Conservation (phyloP, 2,329 filamentous ascomycete species). For the Hypoxylon sp. region DNA sequence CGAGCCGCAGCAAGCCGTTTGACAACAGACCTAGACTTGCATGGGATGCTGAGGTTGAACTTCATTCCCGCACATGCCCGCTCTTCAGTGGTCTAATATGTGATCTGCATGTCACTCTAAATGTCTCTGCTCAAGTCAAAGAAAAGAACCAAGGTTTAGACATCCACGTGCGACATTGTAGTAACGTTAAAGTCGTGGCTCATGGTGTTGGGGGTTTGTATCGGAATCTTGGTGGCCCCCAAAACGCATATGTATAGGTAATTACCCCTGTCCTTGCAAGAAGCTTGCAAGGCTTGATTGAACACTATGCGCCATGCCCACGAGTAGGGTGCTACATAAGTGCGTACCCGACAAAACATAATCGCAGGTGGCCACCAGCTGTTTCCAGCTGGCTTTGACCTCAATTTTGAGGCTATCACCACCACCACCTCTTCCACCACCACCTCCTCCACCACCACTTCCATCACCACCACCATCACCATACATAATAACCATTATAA, state of each 20-base stretch:
- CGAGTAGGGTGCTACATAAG: too few relatives aligned
- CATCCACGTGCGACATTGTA: neutral
- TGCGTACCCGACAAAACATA: too few relatives aligned
- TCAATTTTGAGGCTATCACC: too few relatives aligned
- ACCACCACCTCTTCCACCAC: too few relatives aligned
- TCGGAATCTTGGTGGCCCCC: neutral
- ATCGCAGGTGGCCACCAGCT: too few relatives aligned
- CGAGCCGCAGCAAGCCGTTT: conserved; percentile 37
- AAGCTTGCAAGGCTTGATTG: conserved; percentile 2
- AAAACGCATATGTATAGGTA: neutral
- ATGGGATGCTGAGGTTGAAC: conserved; percentile 14
- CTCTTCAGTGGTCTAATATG: neutral
- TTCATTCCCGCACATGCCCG: conserved; percentile 5
- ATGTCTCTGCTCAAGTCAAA: neutral
- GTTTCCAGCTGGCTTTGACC: too few relatives aligned
- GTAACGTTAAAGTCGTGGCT: conserved; percentile 1
- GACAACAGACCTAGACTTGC: conserved; percentile 29
- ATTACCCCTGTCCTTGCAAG: neutral
- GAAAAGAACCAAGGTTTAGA: neutral
- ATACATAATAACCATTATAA: too few relatives aligned
- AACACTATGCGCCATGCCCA: too few relatives aligned
- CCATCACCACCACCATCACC: too few relatives aligned
- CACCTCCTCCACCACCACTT: too few relatives aligned
- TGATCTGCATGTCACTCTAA: neutral
- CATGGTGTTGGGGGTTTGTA: neutral